These are phyloP conservation scores for Amanita polypyramis DNA, from an alignment of 768 basidiomycete genomes.

Conservation along the genomic window DNA sequence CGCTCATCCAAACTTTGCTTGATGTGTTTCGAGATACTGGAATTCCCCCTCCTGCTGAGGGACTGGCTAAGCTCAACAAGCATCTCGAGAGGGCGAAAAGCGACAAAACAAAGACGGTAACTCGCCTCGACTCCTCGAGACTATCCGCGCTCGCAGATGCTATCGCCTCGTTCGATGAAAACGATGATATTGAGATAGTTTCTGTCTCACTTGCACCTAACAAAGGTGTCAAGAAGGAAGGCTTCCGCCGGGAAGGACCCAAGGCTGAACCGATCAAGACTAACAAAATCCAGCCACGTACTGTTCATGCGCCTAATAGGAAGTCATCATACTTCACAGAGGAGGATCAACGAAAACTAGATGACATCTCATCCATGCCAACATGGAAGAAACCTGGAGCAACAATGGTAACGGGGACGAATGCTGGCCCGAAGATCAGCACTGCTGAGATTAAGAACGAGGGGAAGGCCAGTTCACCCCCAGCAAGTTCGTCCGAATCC, in stretches of 20 bases:
- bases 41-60: conserved; percentile 42
- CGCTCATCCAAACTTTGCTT: conserved; percentile 71
- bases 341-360: conserved; percentile 14
- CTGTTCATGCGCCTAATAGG: conserved; percentile 1
- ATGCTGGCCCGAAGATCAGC: neutral
- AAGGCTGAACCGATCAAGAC: neutral
- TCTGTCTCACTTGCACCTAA: neutral
- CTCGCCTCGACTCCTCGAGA: conserved; percentile 45
- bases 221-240: conserved; percentile 5
- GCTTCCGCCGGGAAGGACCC: neutral
- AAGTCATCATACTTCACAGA: conserved; percentile 15
- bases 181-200: conserved; percentile 42
- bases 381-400: conserved; percentile 6
- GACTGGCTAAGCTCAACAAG: conserved; percentile 57
- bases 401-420: neutral
- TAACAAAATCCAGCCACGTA: neutral
- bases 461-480: neutral
- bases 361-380: conserved; percentile 4
- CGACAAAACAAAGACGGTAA: conserved; percentile 35
- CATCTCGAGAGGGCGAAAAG: conserved; percentile 51
- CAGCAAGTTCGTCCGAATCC: conserved; percentile 24
- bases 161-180: conserved; percentile 51
- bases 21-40: conserved; percentile 60
- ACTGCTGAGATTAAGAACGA: conserved; percentile 6
- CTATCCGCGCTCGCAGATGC: conserved; percentile 57